A percentile compares a stretch with the other conserved stretches of the same genome.
phyloP scores from a whole-genome alignment of 441 rosid genomes.

The Populus hybrid region DNA sequence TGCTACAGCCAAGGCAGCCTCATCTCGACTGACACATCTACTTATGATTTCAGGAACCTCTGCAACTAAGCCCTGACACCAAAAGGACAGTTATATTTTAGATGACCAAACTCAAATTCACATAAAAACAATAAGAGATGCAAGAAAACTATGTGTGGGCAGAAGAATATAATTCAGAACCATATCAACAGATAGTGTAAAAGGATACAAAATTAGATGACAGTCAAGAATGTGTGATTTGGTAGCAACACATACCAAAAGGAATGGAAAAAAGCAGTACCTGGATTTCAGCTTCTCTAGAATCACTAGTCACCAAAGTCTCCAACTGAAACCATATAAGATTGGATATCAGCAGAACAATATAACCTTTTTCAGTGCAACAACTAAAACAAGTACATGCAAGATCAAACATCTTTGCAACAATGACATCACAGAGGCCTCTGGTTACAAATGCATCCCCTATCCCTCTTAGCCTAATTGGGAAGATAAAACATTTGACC shows the following conservation, averaged over 20 bases:
- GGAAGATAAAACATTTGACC: too few relatives aligned
- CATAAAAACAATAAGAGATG: too few relatives aligned
- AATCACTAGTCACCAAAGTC: constrained; percentile 60
- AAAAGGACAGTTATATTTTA: background rate
- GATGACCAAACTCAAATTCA: background rate
- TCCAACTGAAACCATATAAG: constrained; percentile 68
- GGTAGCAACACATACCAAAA: constrained; percentile 4
- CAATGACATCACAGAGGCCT: background rate
- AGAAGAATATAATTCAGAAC: too few relatives aligned
- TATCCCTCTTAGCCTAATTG: background rate
- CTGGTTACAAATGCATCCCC: background rate
- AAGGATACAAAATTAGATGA: background rate
- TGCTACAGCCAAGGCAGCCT: constrained; percentile 97
- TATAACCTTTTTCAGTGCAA: background rate
- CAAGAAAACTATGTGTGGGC: too few relatives aligned
- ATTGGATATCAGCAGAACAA: constrained; percentile 21
- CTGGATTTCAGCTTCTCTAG: constrained; percentile 87
- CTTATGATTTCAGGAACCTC: constrained; percentile 98
- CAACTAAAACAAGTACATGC: too few relatives aligned
- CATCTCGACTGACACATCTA: constrained; percentile 92
- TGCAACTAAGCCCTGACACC: constrained; percentile 64
- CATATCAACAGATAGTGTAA: background rate
- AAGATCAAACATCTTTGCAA: background rate
- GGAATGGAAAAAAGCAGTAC: constrained; percentile 36
- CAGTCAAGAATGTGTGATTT: background rate